These are phyloP conservation scores for Capronia epimyces DNA, from an alignment of 2,329 filamentous ascomycete genomes.

Conservation along the genomic window DNA sequence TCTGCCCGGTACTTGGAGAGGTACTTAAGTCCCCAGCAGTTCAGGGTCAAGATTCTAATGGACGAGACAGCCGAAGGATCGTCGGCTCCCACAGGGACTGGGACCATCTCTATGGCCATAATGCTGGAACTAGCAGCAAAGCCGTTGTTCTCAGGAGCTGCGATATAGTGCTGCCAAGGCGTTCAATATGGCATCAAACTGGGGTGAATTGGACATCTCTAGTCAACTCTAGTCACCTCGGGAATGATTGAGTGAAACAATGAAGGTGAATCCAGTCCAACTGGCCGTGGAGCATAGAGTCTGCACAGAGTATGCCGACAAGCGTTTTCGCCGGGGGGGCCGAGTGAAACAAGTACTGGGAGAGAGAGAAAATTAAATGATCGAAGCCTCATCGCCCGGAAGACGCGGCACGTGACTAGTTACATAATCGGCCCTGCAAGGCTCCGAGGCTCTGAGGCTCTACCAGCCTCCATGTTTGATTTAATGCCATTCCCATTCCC, in stretches of 20 bases:
- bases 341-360: not conserved
- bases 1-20: conserved; percentile 71
- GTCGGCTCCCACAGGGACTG: not conserved
- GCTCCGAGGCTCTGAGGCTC: too few relatives aligned
- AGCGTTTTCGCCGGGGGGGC: not conserved
- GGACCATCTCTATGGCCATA: not conserved
- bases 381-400: not conserved
- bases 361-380: not conserved
- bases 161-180: not conserved
- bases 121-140: not conserved
- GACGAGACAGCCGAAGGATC: not conserved
- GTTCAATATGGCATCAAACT: not conserved
- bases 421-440: not conserved
- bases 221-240: not conserved
- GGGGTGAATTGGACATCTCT: not conserved
- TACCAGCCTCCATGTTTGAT: too few relatives aligned
- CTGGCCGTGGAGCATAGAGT: not conserved
- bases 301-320: not conserved
- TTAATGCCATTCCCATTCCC: not conserved
- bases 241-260: not conserved
- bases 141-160: not conserved
- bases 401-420: not conserved
- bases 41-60: conserved; percentile 77
- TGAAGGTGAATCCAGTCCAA: not conserved
- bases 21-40: conserved; percentile 94